phyloP scores from a whole-genome alignment of 768 basidiomycete species.

The Panus rudis region DNA sequence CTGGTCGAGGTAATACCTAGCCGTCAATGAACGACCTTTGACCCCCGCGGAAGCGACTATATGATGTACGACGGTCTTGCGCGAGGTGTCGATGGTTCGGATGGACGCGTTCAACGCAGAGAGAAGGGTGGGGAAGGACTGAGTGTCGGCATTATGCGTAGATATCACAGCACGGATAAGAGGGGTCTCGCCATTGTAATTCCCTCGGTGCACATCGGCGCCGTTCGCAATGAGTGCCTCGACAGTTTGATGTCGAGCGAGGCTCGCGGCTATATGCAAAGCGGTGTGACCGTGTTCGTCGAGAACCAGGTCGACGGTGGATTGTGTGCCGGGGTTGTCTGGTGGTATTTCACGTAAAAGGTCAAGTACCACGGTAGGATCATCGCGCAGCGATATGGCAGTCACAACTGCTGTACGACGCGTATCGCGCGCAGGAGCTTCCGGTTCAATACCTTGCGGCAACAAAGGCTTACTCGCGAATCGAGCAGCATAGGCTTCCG shows the following conservation, averaged over 20 bases:
- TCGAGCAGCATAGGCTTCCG: constrained; percentile 42
- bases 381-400: constrained; percentile 63
- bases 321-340: constrained; percentile 25
- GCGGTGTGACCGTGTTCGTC: constrained; percentile 95
- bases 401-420: constrained; percentile 59
- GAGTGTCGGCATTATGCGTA: constrained; percentile 75
- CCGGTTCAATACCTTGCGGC: constrained; percentile 45
- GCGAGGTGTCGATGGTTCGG: constrained; percentile 81
- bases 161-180: constrained; percentile 89
- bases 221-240: constrained; percentile 67
- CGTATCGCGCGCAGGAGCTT: constrained; percentile 39
- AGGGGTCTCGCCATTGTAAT: constrained; percentile 90
- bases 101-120: constrained; percentile 63
- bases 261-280: constrained; percentile 85
- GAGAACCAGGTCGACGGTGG: constrained; percentile 75
- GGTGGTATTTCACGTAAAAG: constrained; percentile 58
- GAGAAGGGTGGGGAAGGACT: constrained; percentile 66
- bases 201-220: constrained; percentile 87
- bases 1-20: constrained; percentile 88
- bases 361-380: constrained; percentile 54
- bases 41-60: constrained; percentile 87
- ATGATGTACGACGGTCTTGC: constrained; percentile 87
- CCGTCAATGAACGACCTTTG: constrained; percentile 76
- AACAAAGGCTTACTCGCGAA: constrained; percentile 62
- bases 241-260: constrained; percentile 64